phyloP scores from a whole-genome alignment of 2,329 filamentous ascomycete species.

The Diaporthe sp. region DNA sequence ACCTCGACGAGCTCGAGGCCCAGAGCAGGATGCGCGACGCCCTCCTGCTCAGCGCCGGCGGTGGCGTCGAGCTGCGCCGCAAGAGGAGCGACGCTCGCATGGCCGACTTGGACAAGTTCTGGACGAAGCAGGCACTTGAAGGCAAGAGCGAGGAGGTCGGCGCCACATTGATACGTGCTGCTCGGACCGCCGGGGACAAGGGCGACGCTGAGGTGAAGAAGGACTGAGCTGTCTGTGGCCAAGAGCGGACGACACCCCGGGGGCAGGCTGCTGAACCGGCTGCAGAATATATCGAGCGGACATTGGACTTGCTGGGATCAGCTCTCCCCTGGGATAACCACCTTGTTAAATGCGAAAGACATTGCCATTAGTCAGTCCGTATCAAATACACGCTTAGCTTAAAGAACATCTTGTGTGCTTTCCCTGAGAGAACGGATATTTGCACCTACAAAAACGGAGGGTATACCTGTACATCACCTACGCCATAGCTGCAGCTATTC shows the following conservation, averaged over 20 bases:
- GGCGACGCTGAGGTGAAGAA: not conserved
- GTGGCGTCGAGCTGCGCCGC: conserved; percentile 7
- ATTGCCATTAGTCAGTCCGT: not conserved
- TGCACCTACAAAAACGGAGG: no score
- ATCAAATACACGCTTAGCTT: no score
- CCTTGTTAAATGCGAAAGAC: no score
- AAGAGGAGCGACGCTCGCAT: conserved; percentile 51
- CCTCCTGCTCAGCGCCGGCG: conserved; percentile 44
- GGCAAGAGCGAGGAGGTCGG: conserved; percentile 54
- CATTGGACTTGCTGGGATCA: not conserved
- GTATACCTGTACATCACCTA: no score
- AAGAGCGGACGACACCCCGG: not conserved
- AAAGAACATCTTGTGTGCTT: not conserved
- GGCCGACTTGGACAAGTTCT: conserved; percentile 54
- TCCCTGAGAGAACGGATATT: no score
- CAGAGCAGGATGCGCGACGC: conserved; percentile 38
- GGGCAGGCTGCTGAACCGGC: not conserved
- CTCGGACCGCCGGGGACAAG: not conserved
- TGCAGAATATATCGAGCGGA: not conserved
- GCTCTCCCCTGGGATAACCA: not conserved
- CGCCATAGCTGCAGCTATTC: no score
- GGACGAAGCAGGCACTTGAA: conserved; percentile 58
- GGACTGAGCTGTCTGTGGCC: not conserved
- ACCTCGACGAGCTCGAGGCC: conserved; percentile 58
- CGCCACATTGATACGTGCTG: conserved; percentile 49